A percentile compares a stretch with the other conserved stretches of the same genome.
Evolutionary conservation across 805 yeast species (phyloP).

Genomic region (Nakazawaea ishiwadae): DNA sequence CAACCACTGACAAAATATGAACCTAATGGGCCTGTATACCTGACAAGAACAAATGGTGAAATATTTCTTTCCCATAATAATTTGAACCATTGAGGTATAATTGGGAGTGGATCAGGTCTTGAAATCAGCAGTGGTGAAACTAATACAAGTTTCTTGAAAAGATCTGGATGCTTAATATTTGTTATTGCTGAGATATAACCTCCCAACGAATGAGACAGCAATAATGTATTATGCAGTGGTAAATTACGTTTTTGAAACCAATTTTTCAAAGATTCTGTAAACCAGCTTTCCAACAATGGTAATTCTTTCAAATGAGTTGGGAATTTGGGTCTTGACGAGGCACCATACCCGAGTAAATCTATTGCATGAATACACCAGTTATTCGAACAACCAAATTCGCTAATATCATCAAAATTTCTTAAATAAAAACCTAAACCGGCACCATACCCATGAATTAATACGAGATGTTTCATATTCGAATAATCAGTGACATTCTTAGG

Average conservation of each 20-base stretch:
- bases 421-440: conserved; percentile 83
- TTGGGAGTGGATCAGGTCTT: conserved; percentile 36
- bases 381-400: conserved; percentile 19
- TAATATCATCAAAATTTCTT: conserved; percentile 51
- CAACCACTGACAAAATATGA: conserved; percentile 85
- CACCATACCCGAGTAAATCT: conserved; percentile 88
- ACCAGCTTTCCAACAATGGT: conserved; percentile 53
- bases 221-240: conserved; percentile 40
- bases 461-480: conserved; percentile 42
- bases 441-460: conserved; percentile 89
- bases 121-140: conserved; percentile 89
- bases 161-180: conserved; percentile 54
- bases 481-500: conserved; percentile 24
- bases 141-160: conserved; percentile 65
- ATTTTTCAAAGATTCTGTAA: conserved; percentile 54
- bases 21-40: conserved; percentile 78
- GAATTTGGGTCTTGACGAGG: conserved; percentile 77
- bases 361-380: conserved; percentile 77
- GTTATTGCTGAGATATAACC: conserved; percentile 75
- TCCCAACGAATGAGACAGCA: conserved; percentile 89
- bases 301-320: conserved; percentile 33
- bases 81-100: conserved; percentile 73
- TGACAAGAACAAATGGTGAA: conserved; percentile 79
- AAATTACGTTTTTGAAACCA: conserved; percentile 51
- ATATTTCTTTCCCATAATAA: conserved; percentile 73